phyloP scores from a whole-genome alignment of 2,329 filamentous ascomycete genomes.

The Aureobasidium sp. region DNA sequence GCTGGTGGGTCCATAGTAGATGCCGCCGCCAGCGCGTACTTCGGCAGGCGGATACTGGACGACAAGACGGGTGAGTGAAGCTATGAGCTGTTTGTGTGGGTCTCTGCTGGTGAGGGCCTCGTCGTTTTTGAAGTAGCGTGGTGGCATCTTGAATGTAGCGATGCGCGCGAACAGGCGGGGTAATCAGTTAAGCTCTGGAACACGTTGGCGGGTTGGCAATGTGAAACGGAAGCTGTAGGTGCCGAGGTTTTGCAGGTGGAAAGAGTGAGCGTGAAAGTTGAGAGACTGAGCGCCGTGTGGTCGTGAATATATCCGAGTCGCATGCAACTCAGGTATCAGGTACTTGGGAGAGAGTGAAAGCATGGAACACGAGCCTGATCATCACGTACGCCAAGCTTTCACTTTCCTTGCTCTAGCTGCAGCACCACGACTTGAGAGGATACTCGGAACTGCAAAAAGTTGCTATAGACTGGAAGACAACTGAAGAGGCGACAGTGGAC shows the following conservation, averaged over 20 bases:
- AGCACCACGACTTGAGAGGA: too few species aligned
- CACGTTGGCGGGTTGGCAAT: neutral
- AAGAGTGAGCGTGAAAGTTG: neutral
- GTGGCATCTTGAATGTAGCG: slow-evolving; percentile 20
- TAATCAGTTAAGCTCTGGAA: neutral
- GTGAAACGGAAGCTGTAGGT: neutral
- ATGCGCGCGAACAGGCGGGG: slow-evolving; percentile 3
- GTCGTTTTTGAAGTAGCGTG: slow-evolving; percentile 33
- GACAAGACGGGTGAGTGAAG: slow-evolving; percentile 41
- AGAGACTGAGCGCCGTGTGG: neutral
- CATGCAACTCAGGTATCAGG: neutral
- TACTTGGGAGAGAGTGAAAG: too few species aligned
- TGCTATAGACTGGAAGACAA: too few species aligned
- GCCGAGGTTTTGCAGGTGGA: neutral
- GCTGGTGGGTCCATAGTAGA: slow-evolving; percentile 42
- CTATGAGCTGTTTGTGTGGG: slow-evolving; percentile 42
- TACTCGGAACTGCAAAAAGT: too few species aligned
- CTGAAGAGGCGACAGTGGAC: too few species aligned
- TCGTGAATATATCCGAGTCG: too few species aligned
- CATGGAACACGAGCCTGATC: neutral
- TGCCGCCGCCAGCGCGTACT: slow-evolving; percentile 38
- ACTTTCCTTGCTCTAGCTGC: neutral
- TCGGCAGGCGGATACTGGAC: slow-evolving; percentile 38
- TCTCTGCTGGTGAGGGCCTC: slow-evolving; percentile 31
- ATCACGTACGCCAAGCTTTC: neutral